Conservation (phyloP, 371 early-diverging fungal species). For the Apophysomyces sp. region DNA sequence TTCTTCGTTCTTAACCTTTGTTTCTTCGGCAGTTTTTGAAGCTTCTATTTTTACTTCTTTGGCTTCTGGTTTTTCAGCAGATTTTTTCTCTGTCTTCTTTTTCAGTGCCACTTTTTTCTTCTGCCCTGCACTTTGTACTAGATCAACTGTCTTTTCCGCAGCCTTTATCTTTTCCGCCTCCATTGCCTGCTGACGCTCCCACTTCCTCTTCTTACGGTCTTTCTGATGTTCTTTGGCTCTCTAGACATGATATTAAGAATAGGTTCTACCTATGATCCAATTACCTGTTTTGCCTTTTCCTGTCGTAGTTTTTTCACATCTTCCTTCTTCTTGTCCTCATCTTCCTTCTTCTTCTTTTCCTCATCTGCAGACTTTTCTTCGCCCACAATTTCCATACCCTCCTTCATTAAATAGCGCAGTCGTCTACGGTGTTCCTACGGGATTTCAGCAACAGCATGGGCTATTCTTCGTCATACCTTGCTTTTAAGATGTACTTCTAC, state of each 20-base stretch:
- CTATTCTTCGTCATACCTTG: slow-evolving; percentile 11
- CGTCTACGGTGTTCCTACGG: not conserved
- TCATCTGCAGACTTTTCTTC: not conserved
- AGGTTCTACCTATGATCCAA: not conserved
- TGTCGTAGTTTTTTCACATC: not conserved
- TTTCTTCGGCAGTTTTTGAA: no score
- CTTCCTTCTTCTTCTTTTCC: not conserved
- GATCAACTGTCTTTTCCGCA: not conserved
- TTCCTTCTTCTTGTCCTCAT: not conserved
- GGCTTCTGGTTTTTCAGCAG: no score
- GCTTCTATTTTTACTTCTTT: no score
- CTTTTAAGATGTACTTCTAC: slow-evolving; percentile 25
- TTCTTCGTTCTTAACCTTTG: not conserved
- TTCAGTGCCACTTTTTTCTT: not conserved
- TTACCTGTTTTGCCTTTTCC: not conserved
- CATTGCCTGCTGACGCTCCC: not conserved
- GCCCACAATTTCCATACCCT: not conserved
- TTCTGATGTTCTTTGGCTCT: not conserved
- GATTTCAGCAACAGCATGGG: not conserved
- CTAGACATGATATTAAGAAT: not conserved
- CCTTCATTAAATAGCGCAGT: not conserved
- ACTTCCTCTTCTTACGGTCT: not conserved
- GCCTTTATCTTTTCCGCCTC: not conserved
- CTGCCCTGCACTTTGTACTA: not conserved
- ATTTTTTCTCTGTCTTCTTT: not conserved